Conservation (phyloP, 2,329 filamentous ascomycete species). For the Hypomyces perniciosus region DNA sequence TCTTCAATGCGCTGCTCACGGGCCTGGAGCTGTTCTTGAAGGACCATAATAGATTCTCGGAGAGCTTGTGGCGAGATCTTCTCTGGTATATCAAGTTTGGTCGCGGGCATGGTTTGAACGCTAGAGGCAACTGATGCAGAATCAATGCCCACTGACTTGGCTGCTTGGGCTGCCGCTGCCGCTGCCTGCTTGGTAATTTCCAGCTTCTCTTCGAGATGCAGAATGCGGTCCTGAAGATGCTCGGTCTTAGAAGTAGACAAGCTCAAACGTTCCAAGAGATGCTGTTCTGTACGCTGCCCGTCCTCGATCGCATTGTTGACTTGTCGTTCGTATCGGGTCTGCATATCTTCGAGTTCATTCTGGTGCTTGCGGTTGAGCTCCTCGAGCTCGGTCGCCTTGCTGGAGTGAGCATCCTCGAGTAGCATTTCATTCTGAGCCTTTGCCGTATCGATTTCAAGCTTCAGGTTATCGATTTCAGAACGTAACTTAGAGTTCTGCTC, state of each 20-base stretch:
- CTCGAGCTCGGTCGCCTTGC: slow-evolving; percentile 52
- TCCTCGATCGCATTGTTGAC: slow-evolving; percentile 73
- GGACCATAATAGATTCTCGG: slow-evolving; percentile 89
- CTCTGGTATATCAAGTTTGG: slow-evolving; percentile 57
- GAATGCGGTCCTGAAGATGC: slow-evolving; percentile 78
- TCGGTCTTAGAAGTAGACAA: slow-evolving; percentile 79
- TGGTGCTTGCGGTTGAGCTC: slow-evolving; percentile 54
- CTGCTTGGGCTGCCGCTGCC: slow-evolving; percentile 72
- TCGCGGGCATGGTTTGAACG: slow-evolving; percentile 20
- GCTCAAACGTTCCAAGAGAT: slow-evolving; percentile 73
- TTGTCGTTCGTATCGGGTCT: slow-evolving; percentile 67
- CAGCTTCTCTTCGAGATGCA: slow-evolving; percentile 82
- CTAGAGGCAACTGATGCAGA: slow-evolving; percentile 19
- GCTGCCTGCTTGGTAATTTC: slow-evolving; percentile 86
- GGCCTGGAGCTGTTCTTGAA: slow-evolving; percentile 94
- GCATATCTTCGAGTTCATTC: slow-evolving; percentile 67
- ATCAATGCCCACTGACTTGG: slow-evolving; percentile 50
- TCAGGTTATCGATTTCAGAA: slow-evolving; percentile 69
- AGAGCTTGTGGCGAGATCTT: slow-evolving; percentile 92
- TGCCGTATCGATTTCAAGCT: slow-evolving; percentile 71
- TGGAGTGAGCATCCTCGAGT: slow-evolving; percentile 71
- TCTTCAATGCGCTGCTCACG: slow-evolving; percentile 86
- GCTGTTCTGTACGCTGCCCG: slow-evolving; percentile 70
- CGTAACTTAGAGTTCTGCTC: slow-evolving; percentile 68
- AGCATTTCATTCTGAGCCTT: slow-evolving; percentile 79